Conservation (phyloP, 2,329 filamentous ascomycete genomes). For the Pseudocercospora fuligena region DNA sequence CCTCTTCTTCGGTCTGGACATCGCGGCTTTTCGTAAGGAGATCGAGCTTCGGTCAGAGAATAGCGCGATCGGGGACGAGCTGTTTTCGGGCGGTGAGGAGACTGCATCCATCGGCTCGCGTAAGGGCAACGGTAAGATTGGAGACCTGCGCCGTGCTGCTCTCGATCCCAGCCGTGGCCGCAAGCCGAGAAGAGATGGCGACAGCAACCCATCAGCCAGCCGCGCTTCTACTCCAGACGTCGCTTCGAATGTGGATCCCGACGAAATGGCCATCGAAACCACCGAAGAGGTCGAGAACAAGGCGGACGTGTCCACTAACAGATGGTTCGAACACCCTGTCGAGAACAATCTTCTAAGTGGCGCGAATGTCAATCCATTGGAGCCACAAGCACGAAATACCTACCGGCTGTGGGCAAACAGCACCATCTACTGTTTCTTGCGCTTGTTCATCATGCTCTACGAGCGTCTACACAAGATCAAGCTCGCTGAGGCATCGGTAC, state of each 20-base stretch:
- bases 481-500: slow-evolving; percentile 73
- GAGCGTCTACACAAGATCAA: slow-evolving; percentile 83
- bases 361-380: slow-evolving; percentile 73
- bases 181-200: slow-evolving; percentile 71
- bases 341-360: slow-evolving; percentile 60
- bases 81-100: slow-evolving; percentile 67
- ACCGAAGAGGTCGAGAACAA: slow-evolving; percentile 41
- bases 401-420: slow-evolving; percentile 93
- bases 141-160: slow-evolving; percentile 82
- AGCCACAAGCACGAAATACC: slow-evolving; percentile 77
- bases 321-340: slow-evolving; percentile 66
- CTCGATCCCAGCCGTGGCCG: slow-evolving; percentile 80
- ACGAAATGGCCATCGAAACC: slow-evolving; percentile 65
- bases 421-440: slow-evolving; percentile 92
- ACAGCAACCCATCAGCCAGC: slow-evolving; percentile 73
- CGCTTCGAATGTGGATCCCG: slow-evolving; percentile 76
- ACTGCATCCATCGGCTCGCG: slow-evolving; percentile 71
- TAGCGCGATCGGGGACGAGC: slow-evolving; percentile 78
- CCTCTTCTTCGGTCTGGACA: slow-evolving; percentile 56
- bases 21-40: slow-evolving; percentile 67
- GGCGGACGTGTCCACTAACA: slow-evolving; percentile 67
- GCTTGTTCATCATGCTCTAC: slow-evolving; percentile 90
- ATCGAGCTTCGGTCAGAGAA: slow-evolving; percentile 48
- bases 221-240: slow-evolving; percentile 89
- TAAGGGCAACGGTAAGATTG: slow-evolving; percentile 52